These are phyloP conservation scores for Fusarium tanahbumbuense DNA, from an alignment of 2,329 filamentous ascomycete species.

Conservation along the genomic window DNA sequence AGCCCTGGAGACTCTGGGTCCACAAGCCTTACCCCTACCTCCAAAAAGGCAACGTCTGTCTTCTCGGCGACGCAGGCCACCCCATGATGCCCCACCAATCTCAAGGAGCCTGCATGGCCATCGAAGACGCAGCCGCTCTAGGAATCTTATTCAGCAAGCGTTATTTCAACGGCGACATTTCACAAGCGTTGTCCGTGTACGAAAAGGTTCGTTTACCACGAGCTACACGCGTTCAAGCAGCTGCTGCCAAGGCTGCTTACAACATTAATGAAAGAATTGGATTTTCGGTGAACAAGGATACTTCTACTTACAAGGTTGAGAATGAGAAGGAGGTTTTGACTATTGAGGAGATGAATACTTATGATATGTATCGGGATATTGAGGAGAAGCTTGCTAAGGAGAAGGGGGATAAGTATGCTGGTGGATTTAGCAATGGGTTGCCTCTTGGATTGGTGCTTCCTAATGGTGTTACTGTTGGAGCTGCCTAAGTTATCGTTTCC, in stretches of 20 bases:
- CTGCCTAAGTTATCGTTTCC: background rate
- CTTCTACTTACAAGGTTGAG: conserved; percentile 69
- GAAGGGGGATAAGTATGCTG: conserved; percentile 50
- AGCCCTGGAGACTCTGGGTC: conserved; percentile 72
- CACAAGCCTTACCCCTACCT: conserved; percentile 71
- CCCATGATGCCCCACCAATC: conserved; percentile 78
- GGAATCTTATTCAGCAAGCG: conserved; percentile 68
- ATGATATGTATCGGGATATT: conserved; percentile 69
- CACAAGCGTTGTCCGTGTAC: conserved; percentile 62
- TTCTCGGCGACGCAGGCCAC: conserved; percentile 75
- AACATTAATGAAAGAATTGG: conserved; percentile 74
- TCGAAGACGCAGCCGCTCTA: conserved; percentile 72
- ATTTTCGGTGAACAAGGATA: conserved; percentile 70
- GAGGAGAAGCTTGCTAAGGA: conserved; percentile 59
- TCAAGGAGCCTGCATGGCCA: conserved; percentile 76
- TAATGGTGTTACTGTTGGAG: conserved; percentile 57
- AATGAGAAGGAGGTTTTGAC: conserved; percentile 71
- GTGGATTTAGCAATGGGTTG: conserved; percentile 57
- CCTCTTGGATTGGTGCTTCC: conserved; percentile 62
- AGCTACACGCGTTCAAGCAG: conserved; percentile 66
- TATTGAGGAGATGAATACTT: conserved; percentile 76
- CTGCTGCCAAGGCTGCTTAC: conserved; percentile 67
- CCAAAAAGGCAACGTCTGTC: conserved; percentile 61
- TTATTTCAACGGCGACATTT: conserved; percentile 61
- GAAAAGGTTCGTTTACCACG: conserved; percentile 65